A percentile compares a stretch with the other conserved stretches of the same genome.
phyloP scores from a whole-genome alignment of 1,284 basidiomycete species.

The Ganoderma resinaceum region DNA sequence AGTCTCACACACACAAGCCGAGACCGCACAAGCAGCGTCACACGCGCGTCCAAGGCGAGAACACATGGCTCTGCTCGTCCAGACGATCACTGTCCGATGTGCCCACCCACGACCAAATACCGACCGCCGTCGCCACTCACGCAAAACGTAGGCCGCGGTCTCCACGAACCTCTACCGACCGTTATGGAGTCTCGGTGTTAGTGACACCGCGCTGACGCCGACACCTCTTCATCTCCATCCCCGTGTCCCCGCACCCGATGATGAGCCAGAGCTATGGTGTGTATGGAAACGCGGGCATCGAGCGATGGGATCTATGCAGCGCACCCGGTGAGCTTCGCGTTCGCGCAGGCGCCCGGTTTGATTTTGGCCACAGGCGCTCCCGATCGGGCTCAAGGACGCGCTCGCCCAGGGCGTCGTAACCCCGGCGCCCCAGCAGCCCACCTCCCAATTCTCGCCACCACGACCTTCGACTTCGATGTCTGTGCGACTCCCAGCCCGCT shows the following conservation, averaged over 20 bases:
- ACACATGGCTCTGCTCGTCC: constrained; percentile 9
- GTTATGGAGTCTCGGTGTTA: neutral
- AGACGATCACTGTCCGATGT: neutral
- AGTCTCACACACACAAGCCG: neutral
- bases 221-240: neutral
- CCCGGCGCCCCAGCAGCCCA: constrained; percentile 16
- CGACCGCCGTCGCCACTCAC: neutral
- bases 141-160: neutral
- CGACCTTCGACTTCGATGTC: constrained; percentile 12
- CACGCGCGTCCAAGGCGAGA: constrained; percentile 2
- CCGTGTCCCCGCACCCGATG: neutral
- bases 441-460: neutral
- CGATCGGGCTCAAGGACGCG: constrained; percentile 15
- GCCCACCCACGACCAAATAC: constrained; percentile 7
- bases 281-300: constrained; percentile 1
- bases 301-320: constrained; percentile 1
- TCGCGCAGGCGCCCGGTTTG: constrained; percentile 11
- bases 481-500: constrained; percentile 1
- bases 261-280: neutral
- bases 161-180: neutral
- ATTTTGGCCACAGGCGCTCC: constrained; percentile 21
- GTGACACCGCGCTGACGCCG: neutral
- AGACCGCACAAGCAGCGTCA: constrained; percentile 4
- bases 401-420: constrained; percentile 7
- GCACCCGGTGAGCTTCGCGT: neutral